Conservation (phyloP, 2,329 filamentous ascomycete genomes). For the Verruconis gallopava region DNA sequence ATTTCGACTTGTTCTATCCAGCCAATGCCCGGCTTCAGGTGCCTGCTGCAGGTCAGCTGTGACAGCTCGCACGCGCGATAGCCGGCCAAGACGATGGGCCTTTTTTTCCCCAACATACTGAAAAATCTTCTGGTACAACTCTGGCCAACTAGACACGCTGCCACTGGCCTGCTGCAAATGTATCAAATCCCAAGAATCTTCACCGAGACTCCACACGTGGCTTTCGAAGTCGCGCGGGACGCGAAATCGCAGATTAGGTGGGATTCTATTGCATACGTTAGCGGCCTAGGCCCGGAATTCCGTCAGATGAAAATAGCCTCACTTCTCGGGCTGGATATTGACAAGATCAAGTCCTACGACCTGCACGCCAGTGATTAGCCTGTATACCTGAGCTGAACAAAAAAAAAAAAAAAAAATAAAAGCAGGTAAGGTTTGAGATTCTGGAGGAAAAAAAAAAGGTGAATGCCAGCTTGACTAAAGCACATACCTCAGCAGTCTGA, state of each 20-base stretch:
- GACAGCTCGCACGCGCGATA: conserved; percentile 1
- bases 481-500: conserved; percentile 10
- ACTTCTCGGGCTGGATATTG: conserved; percentile 46
- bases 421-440: too few relatives aligned
- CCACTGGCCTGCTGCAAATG: conserved; percentile 71
- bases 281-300: conserved; percentile 9
- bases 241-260: conserved; percentile 53
- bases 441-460: too few relatives aligned
- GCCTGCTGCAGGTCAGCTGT: conserved; percentile 32
- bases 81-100: neutral
- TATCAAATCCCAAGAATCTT: conserved; percentile 67
- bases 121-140: conserved; percentile 58
- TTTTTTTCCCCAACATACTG: conserved; percentile 35
- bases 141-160: conserved; percentile 62
- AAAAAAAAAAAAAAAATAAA: too few relatives aligned
- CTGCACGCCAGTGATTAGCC: too few relatives aligned
- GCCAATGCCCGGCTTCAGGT: conserved; percentile 63
- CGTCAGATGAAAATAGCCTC: conserved; percentile 20
- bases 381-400: too few relatives aligned
- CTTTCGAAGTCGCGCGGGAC: conserved; percentile 65
- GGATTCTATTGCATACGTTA: conserved; percentile 44
- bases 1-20: conserved; percentile 82
- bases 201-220: conserved; percentile 50
- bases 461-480: conserved; percentile 5
- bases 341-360: conserved; percentile 50